These are phyloP conservation scores for Raphanus hybrid DNA, from an alignment of 441 rosid genomes.

Conservation along the genomic window DNA sequence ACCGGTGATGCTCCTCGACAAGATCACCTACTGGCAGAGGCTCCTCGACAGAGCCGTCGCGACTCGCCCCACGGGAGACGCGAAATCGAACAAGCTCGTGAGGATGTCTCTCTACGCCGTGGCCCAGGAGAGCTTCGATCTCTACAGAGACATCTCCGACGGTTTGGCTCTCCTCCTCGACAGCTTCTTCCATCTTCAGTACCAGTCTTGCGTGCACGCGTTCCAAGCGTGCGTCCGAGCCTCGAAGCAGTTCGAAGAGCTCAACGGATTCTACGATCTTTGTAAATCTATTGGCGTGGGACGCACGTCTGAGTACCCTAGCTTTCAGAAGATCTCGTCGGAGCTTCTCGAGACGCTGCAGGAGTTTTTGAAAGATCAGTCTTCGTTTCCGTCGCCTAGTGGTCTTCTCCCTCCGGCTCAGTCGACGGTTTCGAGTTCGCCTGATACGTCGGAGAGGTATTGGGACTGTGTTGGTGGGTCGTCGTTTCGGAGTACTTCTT, in stretches of 20 bases:
- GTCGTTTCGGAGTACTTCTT: conserved; percentile 48
- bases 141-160: conserved; percentile 72
- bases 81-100: conserved; percentile 60
- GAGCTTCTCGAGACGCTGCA: conserved; percentile 75
- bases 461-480: background rate
- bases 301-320: conserved; percentile 79
- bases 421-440: conserved; percentile 32
- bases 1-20: conserved; percentile 65
- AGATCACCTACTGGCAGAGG: conserved; percentile 71
- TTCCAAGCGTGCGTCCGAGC: conserved; percentile 75
- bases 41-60: conserved; percentile 77
- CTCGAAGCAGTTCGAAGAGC: conserved; percentile 71
- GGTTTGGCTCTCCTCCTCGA: conserved; percentile 73
- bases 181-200: conserved; percentile 74
- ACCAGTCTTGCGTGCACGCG: conserved; percentile 68
- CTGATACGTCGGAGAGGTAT: background rate
- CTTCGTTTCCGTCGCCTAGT: conserved; percentile 53
- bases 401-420: conserved; percentile 36
- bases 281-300: conserved; percentile 67
- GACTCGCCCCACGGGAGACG: conserved; percentile 67
- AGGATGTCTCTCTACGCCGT: conserved; percentile 56
- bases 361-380: conserved; percentile 80
- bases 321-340: conserved; percentile 68
- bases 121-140: conserved; percentile 78
- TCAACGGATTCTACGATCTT: conserved; percentile 56